Conservation (phyloP, 768 basidiomycete genomes). For the Mycena vulgaris region DNA sequence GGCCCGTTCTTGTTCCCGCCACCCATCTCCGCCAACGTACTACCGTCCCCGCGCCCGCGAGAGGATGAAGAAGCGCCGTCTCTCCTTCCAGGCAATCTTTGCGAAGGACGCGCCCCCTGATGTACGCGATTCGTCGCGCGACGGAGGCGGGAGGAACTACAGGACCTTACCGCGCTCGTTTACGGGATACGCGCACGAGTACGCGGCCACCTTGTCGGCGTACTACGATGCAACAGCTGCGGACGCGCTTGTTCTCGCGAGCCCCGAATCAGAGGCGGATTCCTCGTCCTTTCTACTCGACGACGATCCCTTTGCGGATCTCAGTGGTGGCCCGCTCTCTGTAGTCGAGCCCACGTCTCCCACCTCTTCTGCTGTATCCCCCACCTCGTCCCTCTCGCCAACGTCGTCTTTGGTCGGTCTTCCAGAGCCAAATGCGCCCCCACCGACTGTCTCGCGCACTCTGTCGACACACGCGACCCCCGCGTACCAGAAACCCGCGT, state of each 20-base stretch:
- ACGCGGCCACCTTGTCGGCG: background rate
- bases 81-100: conserved; percentile 35
- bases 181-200: background rate
- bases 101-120: background rate
- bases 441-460: conserved; percentile 35
- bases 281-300: conserved; percentile 64
- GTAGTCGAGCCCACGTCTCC: background rate
- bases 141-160: conserved; percentile 31
- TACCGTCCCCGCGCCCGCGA: background rate
- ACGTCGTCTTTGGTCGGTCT: no score
- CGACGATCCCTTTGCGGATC: conserved; percentile 83
- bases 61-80: conserved; percentile 36
- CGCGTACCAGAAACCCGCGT: conserved; percentile 64
- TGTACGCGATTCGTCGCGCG: background rate
- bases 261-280: no score
- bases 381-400: conserved; percentile 26
- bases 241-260: conserved; percentile 15
- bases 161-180: conserved; percentile 49
- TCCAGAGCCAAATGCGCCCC: background rate
- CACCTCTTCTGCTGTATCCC: conserved; percentile 33
- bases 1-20: background rate
- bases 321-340: conserved; percentile 48
- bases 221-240: conserved; percentile 22
- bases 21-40: no score
- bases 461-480: conserved; percentile 49